Conservation (phyloP, 371 early-diverging fungal genomes). For the Polyrhizophydium stewartii region DNA sequence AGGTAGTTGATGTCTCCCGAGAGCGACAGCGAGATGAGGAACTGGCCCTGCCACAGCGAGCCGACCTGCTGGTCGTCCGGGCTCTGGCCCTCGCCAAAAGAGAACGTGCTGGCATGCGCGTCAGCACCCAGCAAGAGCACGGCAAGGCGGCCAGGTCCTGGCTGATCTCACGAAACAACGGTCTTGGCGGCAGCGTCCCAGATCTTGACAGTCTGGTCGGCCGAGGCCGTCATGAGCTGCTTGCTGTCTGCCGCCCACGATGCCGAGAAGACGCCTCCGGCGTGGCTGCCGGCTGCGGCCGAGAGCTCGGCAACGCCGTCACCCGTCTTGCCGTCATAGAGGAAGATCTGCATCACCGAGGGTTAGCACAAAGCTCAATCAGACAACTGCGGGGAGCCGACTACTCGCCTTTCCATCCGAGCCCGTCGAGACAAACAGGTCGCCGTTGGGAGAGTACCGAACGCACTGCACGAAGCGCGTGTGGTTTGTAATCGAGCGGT, state of each 20-base stretch:
- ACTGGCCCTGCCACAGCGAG: constrained; percentile 76
- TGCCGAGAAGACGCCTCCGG: constrained; percentile 77
- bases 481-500: constrained; percentile 69
- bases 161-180: constrained; percentile 60
- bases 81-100: constrained; percentile 21
- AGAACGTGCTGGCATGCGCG: constrained; percentile 26
- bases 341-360: constrained; percentile 55
- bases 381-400: background rate
- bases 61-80: constrained; percentile 91
- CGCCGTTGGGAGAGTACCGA: constrained; percentile 79
- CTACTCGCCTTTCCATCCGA: constrained; percentile 74
- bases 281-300: constrained; percentile 55
- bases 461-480: constrained; percentile 86
- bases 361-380: constrained; percentile 1
- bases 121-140: constrained; percentile 1
- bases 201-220: constrained; percentile 83
- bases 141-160: too few relatives aligned
- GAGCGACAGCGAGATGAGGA: constrained; percentile 72
- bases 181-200: constrained; percentile 79
- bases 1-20: constrained; percentile 81
- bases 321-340: constrained; percentile 91
- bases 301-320: constrained; percentile 71
- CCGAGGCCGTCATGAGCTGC: constrained; percentile 76
- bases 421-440: constrained; percentile 79
- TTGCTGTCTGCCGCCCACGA: constrained; percentile 84